These are phyloP conservation scores for Entomortierella chlamydospora DNA, from an alignment of 192 early-diverging fungal species.

Conservation along the genomic window DNA sequence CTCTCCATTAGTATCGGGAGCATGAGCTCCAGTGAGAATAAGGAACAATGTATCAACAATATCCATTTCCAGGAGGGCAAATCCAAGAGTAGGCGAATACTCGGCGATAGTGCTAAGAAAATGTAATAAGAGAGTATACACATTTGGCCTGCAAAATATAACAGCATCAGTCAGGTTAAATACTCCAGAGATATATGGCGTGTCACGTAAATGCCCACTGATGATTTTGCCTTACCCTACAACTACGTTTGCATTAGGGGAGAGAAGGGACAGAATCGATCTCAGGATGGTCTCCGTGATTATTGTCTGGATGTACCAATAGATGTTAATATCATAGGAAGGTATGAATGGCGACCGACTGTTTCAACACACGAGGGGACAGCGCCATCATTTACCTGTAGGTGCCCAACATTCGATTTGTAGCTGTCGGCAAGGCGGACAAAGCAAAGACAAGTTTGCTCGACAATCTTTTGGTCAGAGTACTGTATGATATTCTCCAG, in stretches of 20 bases:
- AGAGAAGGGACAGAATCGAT: constrained; percentile 66
- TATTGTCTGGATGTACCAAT: constrained; percentile 62
- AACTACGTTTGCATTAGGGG: constrained; percentile 55
- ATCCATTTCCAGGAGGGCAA: constrained; percentile 54
- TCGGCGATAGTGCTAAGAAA: constrained; percentile 66
- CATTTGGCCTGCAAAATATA: constrained; percentile 24
- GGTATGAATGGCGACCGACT: not conserved
- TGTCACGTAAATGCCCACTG: not conserved
- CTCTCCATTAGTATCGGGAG: constrained; percentile 22
- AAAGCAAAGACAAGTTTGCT: constrained; percentile 73
- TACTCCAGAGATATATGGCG: no score
- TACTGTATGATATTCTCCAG: constrained; percentile 77
- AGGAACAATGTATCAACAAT: constrained; percentile 59
- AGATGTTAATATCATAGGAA: not conserved
- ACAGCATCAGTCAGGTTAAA: not conserved
- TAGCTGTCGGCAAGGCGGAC: constrained; percentile 74
- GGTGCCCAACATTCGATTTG: constrained; percentile 59
- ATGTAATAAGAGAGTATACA: constrained; percentile 69
- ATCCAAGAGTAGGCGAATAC: constrained; percentile 62
- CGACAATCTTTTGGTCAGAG: constrained; percentile 79
- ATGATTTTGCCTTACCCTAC: constrained; percentile 22
- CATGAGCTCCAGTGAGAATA: constrained; percentile 52
- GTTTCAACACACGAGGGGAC: not conserved
- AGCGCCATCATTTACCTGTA: constrained; percentile 22
- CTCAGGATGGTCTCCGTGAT: constrained; percentile 67